phyloP scores from a whole-genome alignment of 2,329 filamentous ascomycete genomes.

The Fusarium mangiferae region DNA sequence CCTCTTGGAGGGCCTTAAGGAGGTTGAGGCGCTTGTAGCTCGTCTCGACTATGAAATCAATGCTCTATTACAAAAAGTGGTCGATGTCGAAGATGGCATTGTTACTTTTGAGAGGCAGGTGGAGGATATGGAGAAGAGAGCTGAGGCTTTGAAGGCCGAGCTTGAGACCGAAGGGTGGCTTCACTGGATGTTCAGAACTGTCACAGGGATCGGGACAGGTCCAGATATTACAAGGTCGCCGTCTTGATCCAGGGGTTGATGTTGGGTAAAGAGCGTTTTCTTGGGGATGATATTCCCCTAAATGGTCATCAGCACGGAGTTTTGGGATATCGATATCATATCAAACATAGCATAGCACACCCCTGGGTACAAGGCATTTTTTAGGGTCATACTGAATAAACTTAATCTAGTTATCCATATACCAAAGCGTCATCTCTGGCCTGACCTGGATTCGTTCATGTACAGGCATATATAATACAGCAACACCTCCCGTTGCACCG shows the following conservation, averaged over 20 bases:
- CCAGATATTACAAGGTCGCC: slow-evolving; percentile 61
- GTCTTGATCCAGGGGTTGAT: slow-evolving; percentile 22
- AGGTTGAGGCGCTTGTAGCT: slow-evolving; percentile 82
- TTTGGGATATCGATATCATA: slow-evolving; percentile 21
- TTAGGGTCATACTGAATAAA: slow-evolving; percentile 15
- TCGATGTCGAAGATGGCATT: slow-evolving; percentile 88
- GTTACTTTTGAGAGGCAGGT: slow-evolving; percentile 83
- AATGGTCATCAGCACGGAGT: slow-evolving; percentile 24
- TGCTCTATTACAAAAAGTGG: slow-evolving; percentile 79
- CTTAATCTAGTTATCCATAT: slow-evolving; percentile 24
- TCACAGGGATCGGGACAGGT: slow-evolving; percentile 69
- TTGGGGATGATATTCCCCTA: background rate
- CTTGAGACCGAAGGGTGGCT: slow-evolving; percentile 73
- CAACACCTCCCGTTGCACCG: slow-evolving; percentile 22
- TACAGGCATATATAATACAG: slow-evolving; percentile 45
- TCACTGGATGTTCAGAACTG: slow-evolving; percentile 70
- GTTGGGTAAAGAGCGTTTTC: slow-evolving; percentile 5
- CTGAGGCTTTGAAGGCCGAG: slow-evolving; percentile 69
- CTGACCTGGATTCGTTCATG: slow-evolving; percentile 38
- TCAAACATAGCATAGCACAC: slow-evolving; percentile 13
- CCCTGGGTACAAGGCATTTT: slow-evolving; percentile 3
- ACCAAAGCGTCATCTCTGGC: slow-evolving; percentile 32
- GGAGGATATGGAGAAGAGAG: slow-evolving; percentile 72
- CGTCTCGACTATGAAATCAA: slow-evolving; percentile 94
- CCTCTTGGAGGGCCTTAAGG: slow-evolving; percentile 77